Percentiles rank a stretch among this genome's conserved stretches.
These are phyloP conservation scores for Claviceps capensis DNA, from an alignment of 2,329 filamentous ascomycete genomes.

Conservation along the genomic window DNA sequence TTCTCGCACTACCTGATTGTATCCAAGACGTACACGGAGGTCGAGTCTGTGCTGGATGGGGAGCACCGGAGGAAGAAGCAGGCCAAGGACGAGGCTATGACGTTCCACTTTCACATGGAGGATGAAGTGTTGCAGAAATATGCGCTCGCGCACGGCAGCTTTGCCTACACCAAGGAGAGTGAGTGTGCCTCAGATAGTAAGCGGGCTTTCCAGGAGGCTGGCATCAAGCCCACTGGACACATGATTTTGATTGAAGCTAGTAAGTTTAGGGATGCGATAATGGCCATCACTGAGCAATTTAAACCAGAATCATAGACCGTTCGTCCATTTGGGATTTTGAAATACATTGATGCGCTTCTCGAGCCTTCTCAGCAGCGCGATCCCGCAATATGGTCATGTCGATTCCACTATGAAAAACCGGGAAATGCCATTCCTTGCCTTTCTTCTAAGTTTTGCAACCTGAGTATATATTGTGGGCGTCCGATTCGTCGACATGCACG, in stretches of 20 bases:
- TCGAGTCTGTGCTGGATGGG: constrained; percentile 64
- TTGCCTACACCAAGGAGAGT: constrained; percentile 67
- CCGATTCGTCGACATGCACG: no score
- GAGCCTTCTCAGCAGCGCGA: no score
- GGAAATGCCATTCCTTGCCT: no score
- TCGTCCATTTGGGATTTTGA: background rate
- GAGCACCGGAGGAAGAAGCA: constrained; percentile 50
- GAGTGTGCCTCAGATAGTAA: constrained; percentile 81
- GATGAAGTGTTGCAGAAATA: constrained; percentile 78
- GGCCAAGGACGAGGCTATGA: constrained; percentile 43
- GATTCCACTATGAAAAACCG: no score
- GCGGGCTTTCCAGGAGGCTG: constrained; percentile 85
- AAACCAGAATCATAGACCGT: constrained; percentile 25
- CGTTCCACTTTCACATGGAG: constrained; percentile 91
- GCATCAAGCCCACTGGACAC: constrained; percentile 71
- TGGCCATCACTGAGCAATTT: constrained; percentile 64
- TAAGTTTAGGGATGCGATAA: constrained; percentile 64
- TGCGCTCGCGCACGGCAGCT: constrained; percentile 55
- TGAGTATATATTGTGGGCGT: no score
- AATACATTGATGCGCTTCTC: background rate
- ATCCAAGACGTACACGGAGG: constrained; percentile 84
- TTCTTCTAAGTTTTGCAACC: no score
- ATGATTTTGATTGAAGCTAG: constrained; percentile 73
- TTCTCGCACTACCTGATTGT: constrained; percentile 89
- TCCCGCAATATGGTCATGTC: no score